A percentile compares a stretch with the other conserved stretches of the same genome.
These are phyloP conservation scores for Annulohypoxylon stygium DNA, from an alignment of 495 filamentous ascomycete species.

Conservation along the genomic window DNA sequence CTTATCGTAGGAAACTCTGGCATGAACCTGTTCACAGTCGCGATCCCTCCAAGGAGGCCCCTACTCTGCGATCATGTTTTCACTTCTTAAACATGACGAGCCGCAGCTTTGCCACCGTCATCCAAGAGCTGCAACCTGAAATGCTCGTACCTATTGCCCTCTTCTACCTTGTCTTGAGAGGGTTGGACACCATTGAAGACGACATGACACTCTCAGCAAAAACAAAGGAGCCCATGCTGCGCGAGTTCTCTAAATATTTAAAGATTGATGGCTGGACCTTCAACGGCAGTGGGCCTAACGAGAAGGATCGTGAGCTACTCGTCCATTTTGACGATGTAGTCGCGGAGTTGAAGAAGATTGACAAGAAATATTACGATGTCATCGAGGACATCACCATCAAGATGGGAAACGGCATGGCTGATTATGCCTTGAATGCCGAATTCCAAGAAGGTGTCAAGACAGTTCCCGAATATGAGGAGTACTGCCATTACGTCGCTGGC, in stretches of 20 bases:
- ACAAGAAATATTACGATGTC: constrained; percentile 83
- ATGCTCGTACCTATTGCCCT: constrained; percentile 87
- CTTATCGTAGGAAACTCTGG: constrained; percentile 85
- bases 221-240: constrained; percentile 87
- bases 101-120: constrained; percentile 92
- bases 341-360: constrained; percentile 88
- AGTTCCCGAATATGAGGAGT: constrained; percentile 88
- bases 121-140: constrained; percentile 94
- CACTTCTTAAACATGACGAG: constrained; percentile 88
- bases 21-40: constrained; percentile 93
- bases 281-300: constrained; percentile 84
- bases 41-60: constrained; percentile 77
- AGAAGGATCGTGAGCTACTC: constrained; percentile 93
- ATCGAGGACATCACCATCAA: constrained; percentile 94
- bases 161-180: constrained; percentile 94
- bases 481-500: constrained; percentile 98
- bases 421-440: constrained; percentile 87
- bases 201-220: constrained; percentile 90
- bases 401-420: constrained; percentile 99
- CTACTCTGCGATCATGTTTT: constrained; percentile 83
- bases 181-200: constrained; percentile 96
- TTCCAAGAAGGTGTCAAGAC: constrained; percentile 86
- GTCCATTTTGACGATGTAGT: constrained; percentile 92
- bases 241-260: constrained; percentile 81
- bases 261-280: constrained; percentile 92